Evolutionary conservation across 2,329 filamentous ascomycete species (phyloP).

Genomic region (Fusarium sp.): DNA sequence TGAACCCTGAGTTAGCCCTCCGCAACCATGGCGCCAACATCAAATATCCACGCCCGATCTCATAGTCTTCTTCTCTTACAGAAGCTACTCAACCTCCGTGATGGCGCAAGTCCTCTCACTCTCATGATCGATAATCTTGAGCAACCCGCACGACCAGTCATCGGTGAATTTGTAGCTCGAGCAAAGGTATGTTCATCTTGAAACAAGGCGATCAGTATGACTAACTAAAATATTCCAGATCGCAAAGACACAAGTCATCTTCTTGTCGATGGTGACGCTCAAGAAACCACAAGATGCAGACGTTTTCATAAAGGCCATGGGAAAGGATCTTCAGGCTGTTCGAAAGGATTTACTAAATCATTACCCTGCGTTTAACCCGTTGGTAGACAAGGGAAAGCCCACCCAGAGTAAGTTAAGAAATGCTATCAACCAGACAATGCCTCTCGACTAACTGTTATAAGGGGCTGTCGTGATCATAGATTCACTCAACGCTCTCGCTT

Average conservation of each 20-base stretch:
- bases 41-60: constrained; percentile 77
- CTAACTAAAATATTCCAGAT: constrained; percentile 51
- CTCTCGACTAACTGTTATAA: constrained; percentile 51
- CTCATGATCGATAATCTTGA: constrained; percentile 87
- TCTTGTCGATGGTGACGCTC: constrained; percentile 81
- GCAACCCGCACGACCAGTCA: constrained; percentile 76
- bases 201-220: neutral
- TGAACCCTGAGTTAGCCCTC: neutral
- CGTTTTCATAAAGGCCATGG: constrained; percentile 71
- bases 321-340: constrained; percentile 67
- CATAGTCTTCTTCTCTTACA: constrained; percentile 87
- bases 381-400: constrained; percentile 51
- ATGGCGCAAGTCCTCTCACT: constrained; percentile 86
- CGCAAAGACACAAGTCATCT: constrained; percentile 76
- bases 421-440: neutral
- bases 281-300: constrained; percentile 73
- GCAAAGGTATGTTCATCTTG: constrained; percentile 67
- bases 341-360: constrained; percentile 69
- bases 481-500: constrained; percentile 75
- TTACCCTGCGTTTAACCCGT: constrained; percentile 55
- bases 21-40: constrained; percentile 63
- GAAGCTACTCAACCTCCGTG: constrained; percentile 81
- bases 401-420: constrained; percentile 56
- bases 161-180: constrained; percentile 79
- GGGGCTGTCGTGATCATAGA: constrained; percentile 83